Evolutionary conservation across 2,329 filamentous ascomycete genomes (phyloP).

Genomic region (Ophiosphaerella narmari): DNA sequence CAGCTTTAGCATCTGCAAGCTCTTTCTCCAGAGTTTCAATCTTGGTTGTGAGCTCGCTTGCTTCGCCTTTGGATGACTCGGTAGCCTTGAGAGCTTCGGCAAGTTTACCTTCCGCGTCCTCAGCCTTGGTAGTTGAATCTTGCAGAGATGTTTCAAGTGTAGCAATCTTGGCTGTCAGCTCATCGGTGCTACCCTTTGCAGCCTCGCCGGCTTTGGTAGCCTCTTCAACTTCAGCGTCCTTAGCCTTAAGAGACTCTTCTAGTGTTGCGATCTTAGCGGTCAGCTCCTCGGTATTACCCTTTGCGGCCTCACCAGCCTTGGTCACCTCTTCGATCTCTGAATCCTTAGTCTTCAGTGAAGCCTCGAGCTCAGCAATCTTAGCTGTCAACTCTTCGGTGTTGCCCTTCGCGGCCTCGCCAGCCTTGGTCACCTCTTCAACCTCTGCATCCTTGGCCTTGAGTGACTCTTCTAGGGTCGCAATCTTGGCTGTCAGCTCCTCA

Average conservation of each 20-base stretch:
- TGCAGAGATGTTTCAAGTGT: conserved; percentile 26
- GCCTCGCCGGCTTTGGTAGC: conserved; percentile 16
- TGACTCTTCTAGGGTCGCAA: conserved; percentile 23
- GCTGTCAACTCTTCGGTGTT: conserved; percentile 16
- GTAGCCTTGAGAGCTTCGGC: conserved; percentile 18
- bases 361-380: conserved; percentile 23
- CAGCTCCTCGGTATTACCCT: conserved; percentile 1
- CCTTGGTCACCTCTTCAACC: conserved; percentile 5
- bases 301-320: conserved; percentile 16
- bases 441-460: conserved; percentile 9
- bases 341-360: conserved; percentile 7
- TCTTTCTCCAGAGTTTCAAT: conserved; percentile 20
- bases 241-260: conserved; percentile 6
- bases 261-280: conserved; percentile 7
- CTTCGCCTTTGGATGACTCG: conserved; percentile 17
- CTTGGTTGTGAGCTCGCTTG: conserved; percentile 11
- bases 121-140: conserved; percentile 16
- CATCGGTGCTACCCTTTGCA: conserved; percentile 17
- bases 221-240: conserved; percentile 20
- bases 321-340: background rate
- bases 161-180: conserved; percentile 18
- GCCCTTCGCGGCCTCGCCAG: conserved; percentile 19
- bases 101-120: conserved; percentile 19
- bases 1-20: conserved; percentile 24
- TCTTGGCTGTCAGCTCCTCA: conserved; percentile 19